phyloP scores from a whole-genome alignment of 2,329 filamentous ascomycete genomes.

The Colletotrichum sp. region DNA sequence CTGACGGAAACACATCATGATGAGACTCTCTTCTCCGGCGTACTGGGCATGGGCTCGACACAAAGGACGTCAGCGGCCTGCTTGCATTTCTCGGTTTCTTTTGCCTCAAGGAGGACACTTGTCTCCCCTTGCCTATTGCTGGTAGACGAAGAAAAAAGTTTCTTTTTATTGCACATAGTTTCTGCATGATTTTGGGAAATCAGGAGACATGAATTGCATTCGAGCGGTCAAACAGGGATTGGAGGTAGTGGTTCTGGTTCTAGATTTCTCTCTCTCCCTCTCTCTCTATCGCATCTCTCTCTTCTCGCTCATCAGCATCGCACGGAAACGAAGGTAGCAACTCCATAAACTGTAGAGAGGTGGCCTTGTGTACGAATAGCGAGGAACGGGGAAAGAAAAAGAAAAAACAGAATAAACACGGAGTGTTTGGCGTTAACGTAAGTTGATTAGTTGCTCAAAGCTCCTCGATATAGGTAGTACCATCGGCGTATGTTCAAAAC shows the following conservation, averaged over 20 bases:
- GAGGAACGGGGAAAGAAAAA: background rate
- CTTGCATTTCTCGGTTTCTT: background rate
- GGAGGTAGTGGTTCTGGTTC: slow-evolving; percentile 9
- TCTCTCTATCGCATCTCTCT: background rate
- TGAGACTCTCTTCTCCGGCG: slow-evolving; percentile 8
- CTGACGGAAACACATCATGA: background rate
- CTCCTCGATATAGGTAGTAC: background rate
- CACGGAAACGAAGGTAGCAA: background rate
- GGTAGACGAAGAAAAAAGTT: slow-evolving; percentile 24
- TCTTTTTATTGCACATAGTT: slow-evolving; percentile 16
- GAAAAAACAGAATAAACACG: background rate
- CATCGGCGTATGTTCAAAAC: background rate
- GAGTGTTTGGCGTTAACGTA: slow-evolving; percentile 2
- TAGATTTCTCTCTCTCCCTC: slow-evolving; percentile 3
- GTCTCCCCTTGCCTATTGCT: background rate
- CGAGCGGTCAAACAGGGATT: slow-evolving; percentile 14
- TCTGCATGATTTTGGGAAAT: slow-evolving; percentile 14
- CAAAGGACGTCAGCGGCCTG: background rate
- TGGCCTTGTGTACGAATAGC: slow-evolving; percentile 16
- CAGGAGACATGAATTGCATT: slow-evolving; percentile 17
- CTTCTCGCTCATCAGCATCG: background rate
- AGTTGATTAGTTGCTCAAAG: background rate
- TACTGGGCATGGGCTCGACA: slow-evolving; percentile 2
- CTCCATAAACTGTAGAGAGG: background rate
- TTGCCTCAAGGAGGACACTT: background rate